These are phyloP conservation scores for Candida railenensis DNA, from an alignment of 805 yeast species.

Conservation along the genomic window DNA sequence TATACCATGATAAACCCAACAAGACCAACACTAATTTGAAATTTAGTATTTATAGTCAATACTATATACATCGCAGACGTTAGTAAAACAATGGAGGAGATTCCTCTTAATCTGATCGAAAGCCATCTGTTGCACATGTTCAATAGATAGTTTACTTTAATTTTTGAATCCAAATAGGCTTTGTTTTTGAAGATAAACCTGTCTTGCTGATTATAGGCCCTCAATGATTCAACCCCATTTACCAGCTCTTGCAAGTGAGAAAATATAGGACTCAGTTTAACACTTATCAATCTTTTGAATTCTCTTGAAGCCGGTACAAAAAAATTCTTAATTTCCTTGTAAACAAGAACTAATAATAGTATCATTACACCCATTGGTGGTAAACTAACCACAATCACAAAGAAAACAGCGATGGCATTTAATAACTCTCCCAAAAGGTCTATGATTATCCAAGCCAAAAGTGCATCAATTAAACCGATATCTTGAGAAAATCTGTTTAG, in stretches of 20 bases:
- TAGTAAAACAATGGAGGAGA: conserved; percentile 20
- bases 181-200: conserved; percentile 23
- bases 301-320: conserved; percentile 27
- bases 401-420: conserved; percentile 19
- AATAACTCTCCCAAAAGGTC: conserved; percentile 15
- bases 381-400: conserved; percentile 23
- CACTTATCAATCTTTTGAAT: conserved; percentile 23
- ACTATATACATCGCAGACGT: conserved; percentile 19
- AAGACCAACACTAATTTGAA: conserved; percentile 24
- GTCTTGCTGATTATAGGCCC: conserved; percentile 23
- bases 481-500: conserved; percentile 29
- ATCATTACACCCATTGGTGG: conserved; percentile 23
- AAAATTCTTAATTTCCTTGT: conserved; percentile 19
- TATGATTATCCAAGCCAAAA: conserved; percentile 19
- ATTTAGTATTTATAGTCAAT: conserved; percentile 13
- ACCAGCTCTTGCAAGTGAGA: conserved; percentile 29
- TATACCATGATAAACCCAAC: conserved; percentile 28
- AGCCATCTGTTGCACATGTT: conserved; percentile 27
- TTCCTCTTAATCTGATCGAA: conserved; percentile 22
- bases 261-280: conserved; percentile 25
- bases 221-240: conserved; percentile 26
- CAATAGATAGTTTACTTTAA: conserved; percentile 18
- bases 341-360: conserved; percentile 16
- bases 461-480: conserved; percentile 21
- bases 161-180: conserved; percentile 18